phyloP scores from a whole-genome alignment of 2,329 filamentous ascomycete species.

The Botryotinia convoluta region DNA sequence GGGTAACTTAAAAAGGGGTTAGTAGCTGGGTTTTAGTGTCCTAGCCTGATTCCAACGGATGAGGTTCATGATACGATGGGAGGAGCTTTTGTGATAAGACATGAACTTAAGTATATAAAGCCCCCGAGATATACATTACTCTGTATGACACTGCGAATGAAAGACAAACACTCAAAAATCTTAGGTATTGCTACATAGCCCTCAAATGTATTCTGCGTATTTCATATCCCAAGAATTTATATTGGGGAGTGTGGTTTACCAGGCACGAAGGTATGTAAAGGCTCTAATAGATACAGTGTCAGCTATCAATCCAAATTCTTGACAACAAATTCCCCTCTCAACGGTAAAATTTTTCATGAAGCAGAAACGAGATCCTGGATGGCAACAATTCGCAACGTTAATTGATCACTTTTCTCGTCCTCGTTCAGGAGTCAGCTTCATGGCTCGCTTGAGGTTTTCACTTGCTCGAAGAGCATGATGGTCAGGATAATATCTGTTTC shows the following conservation, averaged over 20 bases:
- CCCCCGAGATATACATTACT: background rate
- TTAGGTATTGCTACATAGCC: background rate
- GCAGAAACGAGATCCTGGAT: background rate
- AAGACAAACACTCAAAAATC: background rate
- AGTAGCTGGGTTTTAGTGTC: no score
- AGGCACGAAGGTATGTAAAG: background rate
- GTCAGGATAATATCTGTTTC: background rate
- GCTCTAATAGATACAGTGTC: rapidly evolving
- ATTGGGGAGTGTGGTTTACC: rapidly evolving
- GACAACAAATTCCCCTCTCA: background rate
- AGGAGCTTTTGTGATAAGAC: background rate
- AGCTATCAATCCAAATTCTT: background rate
- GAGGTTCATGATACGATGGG: background rate
- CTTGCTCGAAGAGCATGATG: background rate
- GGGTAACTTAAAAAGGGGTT: background rate
- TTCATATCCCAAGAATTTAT: background rate
- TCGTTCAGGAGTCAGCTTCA: background rate
- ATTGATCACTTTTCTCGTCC: background rate
- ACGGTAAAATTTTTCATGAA: no score
- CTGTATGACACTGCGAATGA: background rate
- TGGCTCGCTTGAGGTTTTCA: background rate
- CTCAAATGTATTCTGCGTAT: background rate
- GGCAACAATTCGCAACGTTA: rapidly evolving
- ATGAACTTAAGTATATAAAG: background rate
- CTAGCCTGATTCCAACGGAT: background rate